Conservation (phyloP, 2,329 filamentous ascomycete species). For the Coniochaeta prunicola region DNA sequence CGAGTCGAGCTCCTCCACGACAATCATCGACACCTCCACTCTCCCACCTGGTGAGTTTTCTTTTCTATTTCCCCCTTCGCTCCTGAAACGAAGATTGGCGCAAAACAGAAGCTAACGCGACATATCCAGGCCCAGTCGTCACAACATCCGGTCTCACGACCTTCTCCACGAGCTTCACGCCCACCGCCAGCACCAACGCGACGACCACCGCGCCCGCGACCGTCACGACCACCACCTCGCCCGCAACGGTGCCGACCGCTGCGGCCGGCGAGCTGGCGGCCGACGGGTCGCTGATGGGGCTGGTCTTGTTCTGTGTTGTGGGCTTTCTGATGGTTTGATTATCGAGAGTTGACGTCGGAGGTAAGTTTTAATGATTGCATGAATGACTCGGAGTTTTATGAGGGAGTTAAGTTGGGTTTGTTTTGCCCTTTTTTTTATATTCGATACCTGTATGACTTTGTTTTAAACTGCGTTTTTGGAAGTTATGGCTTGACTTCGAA, state of each 20-base stretch:
- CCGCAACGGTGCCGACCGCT: constrained; percentile 10
- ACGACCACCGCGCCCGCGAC: background rate
- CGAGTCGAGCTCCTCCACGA: background rate
- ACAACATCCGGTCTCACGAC: background rate
- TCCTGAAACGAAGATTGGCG: background rate
- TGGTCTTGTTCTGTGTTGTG: constrained; percentile 10
- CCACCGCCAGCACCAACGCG: background rate
- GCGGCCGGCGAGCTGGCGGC: constrained; percentile 8
- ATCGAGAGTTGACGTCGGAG: background rate
- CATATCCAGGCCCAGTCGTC: background rate
- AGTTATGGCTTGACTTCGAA: too few relatives aligned
- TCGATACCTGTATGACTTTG: too few relatives aligned
- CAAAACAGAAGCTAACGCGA: background rate
- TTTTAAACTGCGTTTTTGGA: too few relatives aligned
- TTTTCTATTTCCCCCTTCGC: too few relatives aligned
- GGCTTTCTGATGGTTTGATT: constrained; percentile 12
- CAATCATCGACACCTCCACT: background rate
- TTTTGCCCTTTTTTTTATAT: too few relatives aligned
- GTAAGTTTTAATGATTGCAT: background rate
- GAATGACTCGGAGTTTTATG: too few relatives aligned
- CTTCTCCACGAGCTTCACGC: background rate
- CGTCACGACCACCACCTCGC: constrained; percentile 1
- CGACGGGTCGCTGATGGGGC: constrained; percentile 10
- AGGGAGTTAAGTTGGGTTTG: too few relatives aligned
- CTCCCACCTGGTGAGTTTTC: background rate